phyloP scores from a whole-genome alignment of 2,329 filamentous ascomycete genomes.

The Sclerotinia minor region DNA sequence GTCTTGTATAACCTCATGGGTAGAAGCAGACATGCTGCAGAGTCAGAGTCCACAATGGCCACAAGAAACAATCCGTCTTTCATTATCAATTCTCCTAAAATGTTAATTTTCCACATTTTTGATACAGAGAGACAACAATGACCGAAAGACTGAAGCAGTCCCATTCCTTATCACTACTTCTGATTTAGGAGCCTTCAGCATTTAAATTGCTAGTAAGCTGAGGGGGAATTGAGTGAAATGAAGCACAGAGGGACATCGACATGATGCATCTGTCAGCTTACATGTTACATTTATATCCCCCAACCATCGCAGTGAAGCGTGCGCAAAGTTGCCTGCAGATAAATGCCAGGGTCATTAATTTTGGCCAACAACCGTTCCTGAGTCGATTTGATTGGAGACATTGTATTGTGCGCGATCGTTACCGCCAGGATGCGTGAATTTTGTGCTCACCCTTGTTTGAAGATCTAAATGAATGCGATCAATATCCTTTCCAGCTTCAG shows the following conservation, averaged over 20 bases:
- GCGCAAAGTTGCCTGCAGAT: neutral
- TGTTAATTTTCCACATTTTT: too few species aligned
- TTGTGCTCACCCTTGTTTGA: neutral
- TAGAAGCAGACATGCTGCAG: neutral
- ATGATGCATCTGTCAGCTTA: neutral
- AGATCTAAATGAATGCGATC: neutral
- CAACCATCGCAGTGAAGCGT: neutral
- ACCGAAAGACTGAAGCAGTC: neutral
- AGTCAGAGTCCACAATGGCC: too few species aligned
- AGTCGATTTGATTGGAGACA: neutral
- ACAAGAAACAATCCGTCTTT: too few species aligned
- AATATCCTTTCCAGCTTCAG: neutral
- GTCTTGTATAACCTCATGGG: neutral
- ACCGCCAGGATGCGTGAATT: neutral
- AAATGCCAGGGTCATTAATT: neutral
- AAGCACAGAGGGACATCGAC: neutral
- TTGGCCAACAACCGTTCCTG: neutral
- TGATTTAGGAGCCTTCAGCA: neutral
- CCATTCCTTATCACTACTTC: neutral
- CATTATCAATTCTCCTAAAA: too few species aligned
- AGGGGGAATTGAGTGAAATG: neutral
- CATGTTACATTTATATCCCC: neutral
- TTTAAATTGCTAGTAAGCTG: neutral
- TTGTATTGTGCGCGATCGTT: neutral
- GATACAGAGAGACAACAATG: neutral